A percentile compares a stretch with the other conserved stretches of the same genome.
Conservation (phyloP, 768 basidiomycete genomes). For the Lactarius quietus region DNA sequence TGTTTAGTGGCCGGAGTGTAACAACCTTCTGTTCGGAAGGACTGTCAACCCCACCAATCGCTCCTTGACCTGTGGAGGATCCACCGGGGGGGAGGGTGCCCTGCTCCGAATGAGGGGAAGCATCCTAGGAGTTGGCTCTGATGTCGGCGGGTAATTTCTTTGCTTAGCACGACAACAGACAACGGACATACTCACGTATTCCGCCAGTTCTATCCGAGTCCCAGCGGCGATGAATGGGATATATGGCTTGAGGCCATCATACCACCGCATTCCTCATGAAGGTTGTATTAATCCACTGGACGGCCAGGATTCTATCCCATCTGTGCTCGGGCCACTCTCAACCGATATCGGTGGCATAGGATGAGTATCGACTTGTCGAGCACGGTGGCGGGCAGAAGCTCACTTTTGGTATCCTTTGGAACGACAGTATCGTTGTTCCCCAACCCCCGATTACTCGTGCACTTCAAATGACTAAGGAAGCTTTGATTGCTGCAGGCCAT, state of each 20-base stretch:
- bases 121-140: slow-evolving; percentile 67
- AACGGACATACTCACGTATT: neutral
- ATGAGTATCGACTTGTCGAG: slow-evolving; percentile 55
- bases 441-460: slow-evolving; percentile 53
- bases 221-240: slow-evolving; percentile 64
- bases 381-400: slow-evolving; percentile 47
- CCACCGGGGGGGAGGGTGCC: slow-evolving; percentile 84
- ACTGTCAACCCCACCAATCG: slow-evolving; percentile 76
- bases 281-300: slow-evolving; percentile 60
- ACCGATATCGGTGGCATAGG: slow-evolving; percentile 53
- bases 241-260: slow-evolving; percentile 71
- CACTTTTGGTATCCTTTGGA: slow-evolving; percentile 36
- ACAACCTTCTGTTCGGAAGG: slow-evolving; percentile 75
- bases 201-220: slow-evolving; percentile 62
- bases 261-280: slow-evolving; percentile 65
- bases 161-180: neutral
- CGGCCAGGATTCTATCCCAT: slow-evolving; percentile 67
- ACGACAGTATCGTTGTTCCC: slow-evolving; percentile 45
- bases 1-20: slow-evolving; percentile 69
- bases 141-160: slow-evolving; percentile 63
- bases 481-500: slow-evolving; percentile 48
- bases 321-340: slow-evolving; percentile 73
- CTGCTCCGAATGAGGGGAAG: slow-evolving; percentile 55
- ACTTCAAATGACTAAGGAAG: slow-evolving; percentile 43
- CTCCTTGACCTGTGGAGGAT: slow-evolving; percentile 69